Evolutionary conservation across 139 green algal genomes (phyloP), one percentile per base, ranked within the genome.

Genomic region (Zygnema circumcarinatum): DNA sequence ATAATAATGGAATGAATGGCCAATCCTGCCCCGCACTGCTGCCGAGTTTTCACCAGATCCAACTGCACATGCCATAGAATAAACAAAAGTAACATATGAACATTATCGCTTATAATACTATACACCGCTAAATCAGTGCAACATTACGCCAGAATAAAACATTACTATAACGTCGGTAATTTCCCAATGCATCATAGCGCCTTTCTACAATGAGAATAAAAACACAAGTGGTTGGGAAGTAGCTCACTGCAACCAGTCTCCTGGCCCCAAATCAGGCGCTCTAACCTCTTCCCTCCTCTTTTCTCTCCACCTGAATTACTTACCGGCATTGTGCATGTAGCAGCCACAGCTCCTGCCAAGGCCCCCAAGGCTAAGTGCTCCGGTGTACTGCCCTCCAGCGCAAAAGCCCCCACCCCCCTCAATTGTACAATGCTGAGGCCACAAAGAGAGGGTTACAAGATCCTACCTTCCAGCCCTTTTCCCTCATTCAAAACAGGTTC

Each of bases 41-140:
- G 87, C 62, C 90, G 86, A 2, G 93, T 96, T 92, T 96, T 96
- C 62, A 94, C 84, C 39, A 95, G 90, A 79, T 96, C 94, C 38
- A 96, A 89, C 33, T 91, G 74, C 33, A 87, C 7, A 67, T 20
- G 3, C 16, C n/a, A n/a, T n/a, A n/a, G n/a, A n/a, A n/a, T n/a
- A 38, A n/a, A 69, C 47, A 84, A 81, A 16, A 31, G 20, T 83
- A 78, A 81, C 25, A 81, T n/a, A n/a, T n/a, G n/a, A n/a, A n/a
- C n/a, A n/a, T n/a, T n/a, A n/a, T n/a, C n/a, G n/a, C n/a, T n/a
- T n/a, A n/a, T n/a, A n/a, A n/a, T n/a, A n/a, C n/a, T n/a, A n/a
- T n/a, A n/a, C n/a, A n/a, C n/a, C n/a, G n/a, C n/a, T n/a, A n/a
- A n/a, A n/a, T n/a, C n/a, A n/a, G n/a, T n/a, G n/a, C n/a, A n/a